Evolutionary conservation across 2,329 filamentous ascomycete species (phyloP).

Genomic region (Neofusicoccum sp.): DNA sequence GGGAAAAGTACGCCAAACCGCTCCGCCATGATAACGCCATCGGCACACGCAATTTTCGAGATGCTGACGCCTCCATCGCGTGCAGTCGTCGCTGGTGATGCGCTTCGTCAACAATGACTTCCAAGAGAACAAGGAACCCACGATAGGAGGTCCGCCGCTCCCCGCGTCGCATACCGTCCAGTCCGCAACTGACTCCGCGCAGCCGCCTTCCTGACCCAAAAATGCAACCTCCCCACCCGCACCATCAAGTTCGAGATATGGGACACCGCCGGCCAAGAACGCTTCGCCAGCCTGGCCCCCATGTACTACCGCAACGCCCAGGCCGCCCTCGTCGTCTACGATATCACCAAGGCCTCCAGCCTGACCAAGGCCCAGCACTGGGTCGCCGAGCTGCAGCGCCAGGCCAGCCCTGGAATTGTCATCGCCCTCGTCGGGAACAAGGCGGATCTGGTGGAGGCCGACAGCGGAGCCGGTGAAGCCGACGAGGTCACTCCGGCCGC

Average conservation of each 20-base stretch:
- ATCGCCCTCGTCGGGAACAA: constrained; percentile 96
- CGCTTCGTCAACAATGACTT: constrained; percentile 99
- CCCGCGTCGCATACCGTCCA: not conserved
- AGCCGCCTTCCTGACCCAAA: constrained; percentile 98
- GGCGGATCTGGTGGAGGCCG: constrained; percentile 66
- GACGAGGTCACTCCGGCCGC: constrained; percentile 38
- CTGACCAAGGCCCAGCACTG: constrained; percentile 97
- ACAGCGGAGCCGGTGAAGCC: constrained; percentile 38
- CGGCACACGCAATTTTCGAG: constrained; percentile 20
- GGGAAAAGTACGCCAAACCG: constrained; percentile 71
- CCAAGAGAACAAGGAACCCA: constrained; percentile 99
- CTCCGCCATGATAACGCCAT: constrained; percentile 5
- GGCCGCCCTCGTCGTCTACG: constrained; percentile 95
- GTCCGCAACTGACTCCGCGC: constrained; percentile 19
- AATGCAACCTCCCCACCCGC: constrained; percentile 90
- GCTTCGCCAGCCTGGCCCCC: constrained; percentile 91
- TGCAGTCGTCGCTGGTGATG: constrained; percentile 89
- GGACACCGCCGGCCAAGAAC: constrained; percentile 97
- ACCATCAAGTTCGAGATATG: constrained; percentile 75
- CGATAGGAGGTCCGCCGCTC: constrained; percentile 75
- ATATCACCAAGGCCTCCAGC: constrained; percentile 93
- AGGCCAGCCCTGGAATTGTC: constrained; percentile 93
- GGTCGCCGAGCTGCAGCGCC: constrained; percentile 95
- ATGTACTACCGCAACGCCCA: constrained; percentile 99
- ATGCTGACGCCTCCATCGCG: constrained; percentile 13